Base-by-base conservation (phyloP, 331 rosid species). In the Acacia concinna region DNA sequence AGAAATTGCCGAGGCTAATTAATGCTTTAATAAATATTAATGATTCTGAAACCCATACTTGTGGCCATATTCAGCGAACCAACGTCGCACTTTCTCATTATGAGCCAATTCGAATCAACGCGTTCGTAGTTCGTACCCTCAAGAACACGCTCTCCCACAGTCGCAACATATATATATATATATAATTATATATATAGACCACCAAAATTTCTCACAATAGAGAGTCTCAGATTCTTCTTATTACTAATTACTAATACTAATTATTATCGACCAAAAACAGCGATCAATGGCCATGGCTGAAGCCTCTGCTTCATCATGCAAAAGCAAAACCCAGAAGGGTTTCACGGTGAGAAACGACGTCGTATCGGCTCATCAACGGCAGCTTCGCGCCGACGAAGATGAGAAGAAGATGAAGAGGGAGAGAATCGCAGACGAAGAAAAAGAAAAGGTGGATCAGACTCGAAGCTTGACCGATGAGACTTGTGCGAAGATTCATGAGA, bases 381-480 rank as follows among this genome's bases (percentile, higher is more conserved):
- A 93, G 68, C 88, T 89, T 1, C 86, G 94, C 85, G 87, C 78
- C 11, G 93, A 85, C 40, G 90, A 88, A 0, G 57, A 81, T 77
- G 69, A 27, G 2, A 49, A 49, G 56, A 37, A 37, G n/a, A 6
- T 5, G 46, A 8, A 74, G 80, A 83, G 74, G 69, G 73, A 37
- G 31, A 81, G 37, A 66, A 37, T 35, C n/a, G 3, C 23, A 6
- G 20, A 9, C 3, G 25, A 59, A 3, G 71, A 11, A 41, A 17
- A 82, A 35, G 85, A 79, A 49, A 23, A 20, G 60, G 82, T 79
- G 46, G 78, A 84, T 81, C 80, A 87, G 60, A 77, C 2, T 28
- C 67, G 30, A 60, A 60, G 69, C 17, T 46, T 31, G 35, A 74
- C 35, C 27, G 65, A 23, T 27, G 43, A 78, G 72, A 80, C 73